These are phyloP conservation scores for Cystobasidium ongulense DNA, from an alignment of 768 basidiomycete genomes.

Conservation along the genomic window DNA sequence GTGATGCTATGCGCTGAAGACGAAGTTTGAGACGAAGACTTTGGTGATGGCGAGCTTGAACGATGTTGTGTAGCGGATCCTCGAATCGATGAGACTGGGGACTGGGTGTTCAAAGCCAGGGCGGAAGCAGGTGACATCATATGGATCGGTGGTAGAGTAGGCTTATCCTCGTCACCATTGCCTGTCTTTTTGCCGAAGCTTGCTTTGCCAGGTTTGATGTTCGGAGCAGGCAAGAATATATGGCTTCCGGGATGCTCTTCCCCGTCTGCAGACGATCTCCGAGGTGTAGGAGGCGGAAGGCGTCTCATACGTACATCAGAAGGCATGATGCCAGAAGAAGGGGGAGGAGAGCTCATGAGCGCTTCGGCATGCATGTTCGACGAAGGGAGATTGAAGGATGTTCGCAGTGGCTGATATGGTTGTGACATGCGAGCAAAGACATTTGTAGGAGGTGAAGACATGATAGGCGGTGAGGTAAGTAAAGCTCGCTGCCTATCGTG, in stretches of 20 bases:
- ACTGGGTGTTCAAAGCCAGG: slow-evolving; percentile 6
- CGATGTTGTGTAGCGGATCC: slow-evolving; percentile 7
- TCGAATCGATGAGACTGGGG: slow-evolving; percentile 21
- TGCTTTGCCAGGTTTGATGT: slow-evolving; percentile 26
- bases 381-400: slow-evolving; percentile 11
- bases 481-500: slow-evolving; percentile 2
- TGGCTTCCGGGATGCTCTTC: slow-evolving; percentile 16
- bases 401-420: slow-evolving; percentile 39
- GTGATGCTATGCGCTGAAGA: not conserved
- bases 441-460: slow-evolving; percentile 39
- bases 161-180: not conserved
- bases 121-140: slow-evolving; percentile 27
- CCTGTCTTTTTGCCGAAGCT: not conserved
- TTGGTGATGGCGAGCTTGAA: slow-evolving; percentile 23
- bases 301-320: slow-evolving; percentile 8
- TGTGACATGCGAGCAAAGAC: slow-evolving; percentile 40
- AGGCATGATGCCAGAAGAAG: slow-evolving; percentile 25
- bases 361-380: not conserved
- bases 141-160: slow-evolving; percentile 15
- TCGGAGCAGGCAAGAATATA: slow-evolving; percentile 28
- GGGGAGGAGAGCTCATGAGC: slow-evolving; percentile 22
- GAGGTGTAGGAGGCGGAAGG: slow-evolving; percentile 23
- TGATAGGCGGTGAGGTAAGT: slow-evolving; percentile 29
- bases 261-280: not conserved
- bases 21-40: slow-evolving; percentile 8